Evolutionary conservation across 305 asterid species (phyloP).

Genomic region (Ilex paraguariensis): DNA sequence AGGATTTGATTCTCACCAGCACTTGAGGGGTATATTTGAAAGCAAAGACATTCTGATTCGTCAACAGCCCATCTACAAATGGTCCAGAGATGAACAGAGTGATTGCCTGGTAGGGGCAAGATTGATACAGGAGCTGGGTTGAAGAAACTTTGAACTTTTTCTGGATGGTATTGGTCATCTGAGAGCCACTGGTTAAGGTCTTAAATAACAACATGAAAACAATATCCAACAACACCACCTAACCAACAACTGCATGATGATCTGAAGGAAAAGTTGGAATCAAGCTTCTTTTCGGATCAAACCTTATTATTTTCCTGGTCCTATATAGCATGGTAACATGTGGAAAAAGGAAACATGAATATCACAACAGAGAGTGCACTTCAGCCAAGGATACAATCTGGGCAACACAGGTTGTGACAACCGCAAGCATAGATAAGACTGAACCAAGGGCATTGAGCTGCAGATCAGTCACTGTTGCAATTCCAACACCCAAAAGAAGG

Average conservation of each 20-base stretch:
- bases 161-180: conserved; percentile 84
- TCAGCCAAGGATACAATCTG: conserved; percentile 69
- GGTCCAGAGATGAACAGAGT: conserved; percentile 63
- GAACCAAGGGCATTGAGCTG: conserved; percentile 76
- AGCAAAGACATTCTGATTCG: conserved; percentile 65
- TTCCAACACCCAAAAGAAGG: conserved; percentile 80
- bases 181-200: conserved; percentile 41
- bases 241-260: background rate
- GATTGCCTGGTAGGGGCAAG: conserved; percentile 75
- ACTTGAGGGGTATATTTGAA: conserved; percentile 73
- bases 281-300: background rate
- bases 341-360: background rate
- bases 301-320: background rate
- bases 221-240: background rate
- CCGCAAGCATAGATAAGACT: conserved; percentile 61
- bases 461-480: conserved; percentile 79
- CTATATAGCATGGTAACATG: too few relatives aligned
- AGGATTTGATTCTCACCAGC: conserved; percentile 41
- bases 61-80: conserved; percentile 64
- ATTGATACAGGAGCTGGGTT: conserved; percentile 71
- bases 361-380: background rate
- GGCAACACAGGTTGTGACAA: conserved; percentile 65
- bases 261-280: background rate
- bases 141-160: conserved; percentile 85
- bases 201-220: conserved; percentile 3